Conservation (phyloP, 768 basidiomycete species). For the Phlebiopsis gigantea region DNA sequence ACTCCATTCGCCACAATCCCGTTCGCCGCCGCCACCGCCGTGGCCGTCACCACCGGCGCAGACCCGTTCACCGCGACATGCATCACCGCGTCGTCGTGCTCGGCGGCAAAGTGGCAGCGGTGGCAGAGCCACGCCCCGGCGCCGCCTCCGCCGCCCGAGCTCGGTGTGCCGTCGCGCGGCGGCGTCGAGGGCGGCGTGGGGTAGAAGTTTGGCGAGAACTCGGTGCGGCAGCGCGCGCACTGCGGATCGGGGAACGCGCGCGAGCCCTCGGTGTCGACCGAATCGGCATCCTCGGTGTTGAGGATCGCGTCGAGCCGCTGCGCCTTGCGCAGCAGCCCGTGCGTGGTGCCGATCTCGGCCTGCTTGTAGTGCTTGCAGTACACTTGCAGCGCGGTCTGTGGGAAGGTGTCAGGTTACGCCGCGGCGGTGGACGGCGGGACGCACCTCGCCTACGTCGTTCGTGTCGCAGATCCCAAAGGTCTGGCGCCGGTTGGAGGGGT, state of each 20-base stretch:
- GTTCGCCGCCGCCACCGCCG: slow-evolving; percentile 9
- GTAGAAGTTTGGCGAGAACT: slow-evolving; percentile 76
- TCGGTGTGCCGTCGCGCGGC: slow-evolving; percentile 21
- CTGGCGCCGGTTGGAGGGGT: slow-evolving; percentile 53
- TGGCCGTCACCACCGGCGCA: neutral
- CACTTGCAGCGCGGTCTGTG: slow-evolving; percentile 83
- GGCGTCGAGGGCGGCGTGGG: slow-evolving; percentile 25
- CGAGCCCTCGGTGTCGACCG: slow-evolving; percentile 14
- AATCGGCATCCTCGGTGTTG: slow-evolving; percentile 31
- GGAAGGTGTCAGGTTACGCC: neutral
- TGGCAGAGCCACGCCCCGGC: slow-evolving; percentile 35
- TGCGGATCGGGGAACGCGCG: slow-evolving; percentile 24
- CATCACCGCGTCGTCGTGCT: slow-evolving; percentile 4
- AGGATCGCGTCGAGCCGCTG: slow-evolving; percentile 74
- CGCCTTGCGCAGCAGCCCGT: slow-evolving; percentile 86
- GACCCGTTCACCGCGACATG: slow-evolving; percentile 9
- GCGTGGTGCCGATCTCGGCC: slow-evolving; percentile 62
- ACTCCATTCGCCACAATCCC: slow-evolving; percentile 21
- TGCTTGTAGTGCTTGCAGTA: slow-evolving; percentile 86
- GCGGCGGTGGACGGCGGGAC: slow-evolving; percentile 16
- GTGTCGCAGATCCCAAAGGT: slow-evolving; percentile 84
- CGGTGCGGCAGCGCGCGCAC: slow-evolving; percentile 61
- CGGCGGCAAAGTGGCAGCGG: slow-evolving; percentile 32
- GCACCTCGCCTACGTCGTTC: slow-evolving; percentile 77
- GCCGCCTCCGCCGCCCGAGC: neutral